Percentiles rank a stretch among this genome's conserved stretches.
phyloP scores from a whole-genome alignment of 768 basidiomycete genomes.

The Fistulinella prunicolor region DNA sequence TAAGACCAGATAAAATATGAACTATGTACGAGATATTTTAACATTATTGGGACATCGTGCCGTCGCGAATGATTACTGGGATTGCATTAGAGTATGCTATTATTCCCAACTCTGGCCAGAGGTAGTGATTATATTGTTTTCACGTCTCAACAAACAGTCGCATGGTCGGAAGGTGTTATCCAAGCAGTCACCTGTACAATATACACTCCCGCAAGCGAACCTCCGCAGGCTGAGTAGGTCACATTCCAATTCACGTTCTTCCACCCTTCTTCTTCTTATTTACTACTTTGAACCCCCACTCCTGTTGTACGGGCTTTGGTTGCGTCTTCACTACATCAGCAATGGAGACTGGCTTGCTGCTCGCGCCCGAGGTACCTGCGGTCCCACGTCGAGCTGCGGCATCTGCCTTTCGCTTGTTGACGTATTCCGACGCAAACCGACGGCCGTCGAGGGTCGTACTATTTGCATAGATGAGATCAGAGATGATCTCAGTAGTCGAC shows the following conservation, averaged over 20 bases:
- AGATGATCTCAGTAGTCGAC: conserved; percentile 86
- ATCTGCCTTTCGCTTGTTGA: conserved; percentile 83
- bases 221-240: neutral
- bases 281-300: conserved; percentile 92
- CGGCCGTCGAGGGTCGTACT: conserved; percentile 94
- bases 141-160: no score
- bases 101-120: no score
- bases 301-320: conserved; percentile 70
- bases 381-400: conserved; percentile 53
- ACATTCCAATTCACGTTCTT: conserved; percentile 39
- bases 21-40: no score
- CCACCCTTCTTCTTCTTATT: conserved; percentile 93
- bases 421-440: conserved; percentile 91
- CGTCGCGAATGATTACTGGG: no score
- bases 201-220: conserved; percentile 4
- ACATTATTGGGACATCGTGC: no score
- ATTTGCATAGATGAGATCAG: conserved; percentile 91
- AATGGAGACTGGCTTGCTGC: conserved; percentile 62
- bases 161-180: conserved; percentile 13
- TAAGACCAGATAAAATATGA: no score
- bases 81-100: no score
- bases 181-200: conserved; percentile 21
- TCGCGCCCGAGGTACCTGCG: conserved; percentile 29
- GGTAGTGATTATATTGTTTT: no score
- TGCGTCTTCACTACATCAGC: conserved; percentile 90